A percentile compares a stretch with the other conserved stretches of the same genome.
Conservation (phyloP, 179 eudicot species). For the Patellifolia procumbens region DNA sequence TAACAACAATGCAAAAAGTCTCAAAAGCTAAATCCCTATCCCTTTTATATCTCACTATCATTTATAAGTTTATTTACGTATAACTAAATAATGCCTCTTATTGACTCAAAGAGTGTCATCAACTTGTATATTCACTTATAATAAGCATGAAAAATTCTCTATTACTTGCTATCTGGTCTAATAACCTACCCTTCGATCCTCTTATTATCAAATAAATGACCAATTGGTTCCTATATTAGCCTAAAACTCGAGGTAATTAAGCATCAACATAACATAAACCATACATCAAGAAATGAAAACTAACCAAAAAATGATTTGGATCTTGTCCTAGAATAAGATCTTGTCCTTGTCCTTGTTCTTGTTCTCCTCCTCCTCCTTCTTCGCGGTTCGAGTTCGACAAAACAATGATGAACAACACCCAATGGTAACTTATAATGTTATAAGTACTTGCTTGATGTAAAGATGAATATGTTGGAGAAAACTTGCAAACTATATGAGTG, state of each 20-base stretch:
- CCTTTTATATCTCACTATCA: neutral
- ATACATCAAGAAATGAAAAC: neutral
- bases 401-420: neutral
- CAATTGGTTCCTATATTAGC: no score
- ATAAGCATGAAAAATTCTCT: no score
- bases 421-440: neutral
- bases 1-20: no score
- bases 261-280: neutral
- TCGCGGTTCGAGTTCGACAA: no score
- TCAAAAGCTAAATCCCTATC: neutral
- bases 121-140: no score
- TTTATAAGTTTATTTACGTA: neutral
- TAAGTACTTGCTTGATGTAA: neutral
- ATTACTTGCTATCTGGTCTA: no score
- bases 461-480: neutral
- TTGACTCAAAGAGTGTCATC: neutral
- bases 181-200: no score
- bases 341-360: neutral
- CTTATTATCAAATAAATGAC: no score
- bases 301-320: neutral
- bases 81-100: neutral
- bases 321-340: neutral
- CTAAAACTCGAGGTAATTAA: neutral
- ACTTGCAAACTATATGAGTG: neutral
- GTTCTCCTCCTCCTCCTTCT: neutral